Conservation (phyloP, 164 flowering plant species). For the Litsea cubeba region DNA sequence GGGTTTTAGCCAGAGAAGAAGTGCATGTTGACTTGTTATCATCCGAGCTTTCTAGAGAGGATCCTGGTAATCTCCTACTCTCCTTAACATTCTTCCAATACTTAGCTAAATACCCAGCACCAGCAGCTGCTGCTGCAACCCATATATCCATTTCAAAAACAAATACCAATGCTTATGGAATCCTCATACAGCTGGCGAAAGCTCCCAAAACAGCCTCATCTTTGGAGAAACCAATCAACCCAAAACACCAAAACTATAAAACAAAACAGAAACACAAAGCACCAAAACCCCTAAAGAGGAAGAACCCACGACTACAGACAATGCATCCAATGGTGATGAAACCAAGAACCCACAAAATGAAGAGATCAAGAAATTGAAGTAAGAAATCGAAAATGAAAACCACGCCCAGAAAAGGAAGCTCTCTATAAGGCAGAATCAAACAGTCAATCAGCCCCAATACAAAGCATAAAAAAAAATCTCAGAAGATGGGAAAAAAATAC, state of each 20-base stretch:
- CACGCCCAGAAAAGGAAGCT: not conserved
- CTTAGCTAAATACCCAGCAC: slow-evolving; percentile 61
- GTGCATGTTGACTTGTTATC: slow-evolving; percentile 18
- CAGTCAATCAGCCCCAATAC: not conserved
- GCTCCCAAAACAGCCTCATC: not conserved
- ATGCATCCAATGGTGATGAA: not conserved
- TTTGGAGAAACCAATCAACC: not conserved
- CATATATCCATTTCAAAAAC: slow-evolving; percentile 53
- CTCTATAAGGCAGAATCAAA: too few relatives aligned
- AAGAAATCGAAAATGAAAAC: not conserved
- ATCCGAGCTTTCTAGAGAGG: slow-evolving; percentile 18
- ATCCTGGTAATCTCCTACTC: slow-evolving; percentile 18
- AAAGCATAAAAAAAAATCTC: not conserved
- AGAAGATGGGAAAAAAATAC: not conserved
- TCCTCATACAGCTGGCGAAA: not conserved
- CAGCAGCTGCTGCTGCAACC: slow-evolving; percentile 70
- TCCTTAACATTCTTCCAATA: slow-evolving; percentile 38
- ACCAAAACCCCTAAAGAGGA: not conserved
- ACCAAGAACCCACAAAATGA: not conserved
- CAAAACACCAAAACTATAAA: not conserved
- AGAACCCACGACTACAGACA: not conserved
- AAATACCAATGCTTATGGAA: not conserved
- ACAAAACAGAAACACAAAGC: not conserved
- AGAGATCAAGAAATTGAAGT: not conserved
- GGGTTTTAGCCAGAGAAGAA: not conserved